Conservation (phyloP, 2,329 filamentous ascomycete genomes). For the Neofusicoccum parvum region DNA sequence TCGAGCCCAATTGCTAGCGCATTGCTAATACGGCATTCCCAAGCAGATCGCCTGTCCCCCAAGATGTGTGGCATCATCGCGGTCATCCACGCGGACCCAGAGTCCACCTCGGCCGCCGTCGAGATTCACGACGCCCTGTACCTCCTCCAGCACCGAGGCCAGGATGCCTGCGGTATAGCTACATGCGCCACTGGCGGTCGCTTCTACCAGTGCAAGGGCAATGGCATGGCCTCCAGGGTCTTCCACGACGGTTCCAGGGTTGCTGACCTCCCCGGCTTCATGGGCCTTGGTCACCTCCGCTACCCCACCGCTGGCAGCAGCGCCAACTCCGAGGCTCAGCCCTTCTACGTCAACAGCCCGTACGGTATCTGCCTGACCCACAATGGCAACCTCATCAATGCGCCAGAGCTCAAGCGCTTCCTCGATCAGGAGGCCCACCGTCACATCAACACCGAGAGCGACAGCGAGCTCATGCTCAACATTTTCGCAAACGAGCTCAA, state of each 20-base stretch:
- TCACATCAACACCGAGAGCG: slow-evolving; percentile 88
- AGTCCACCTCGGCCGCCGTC: slow-evolving; percentile 40
- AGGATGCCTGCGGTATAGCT: slow-evolving; percentile 87
- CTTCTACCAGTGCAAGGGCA: slow-evolving; percentile 87
- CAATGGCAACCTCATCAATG: slow-evolving; percentile 89
- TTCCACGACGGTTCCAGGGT: slow-evolving; percentile 79
- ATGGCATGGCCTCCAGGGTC: slow-evolving; percentile 82
- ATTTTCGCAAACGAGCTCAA: slow-evolving; percentile 82
- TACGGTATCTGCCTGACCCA: slow-evolving; percentile 81
- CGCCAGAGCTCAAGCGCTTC: slow-evolving; percentile 67
- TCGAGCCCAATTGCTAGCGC: background rate
- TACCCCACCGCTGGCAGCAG: slow-evolving; percentile 89
- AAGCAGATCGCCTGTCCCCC: slow-evolving; percentile 19
- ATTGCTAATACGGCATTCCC: background rate
- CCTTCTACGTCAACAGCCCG: slow-evolving; percentile 86
- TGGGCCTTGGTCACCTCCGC: slow-evolving; percentile 83
- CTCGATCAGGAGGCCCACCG: slow-evolving; percentile 78
- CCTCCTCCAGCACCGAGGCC: slow-evolving; percentile 63
- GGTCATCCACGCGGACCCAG: slow-evolving; percentile 49
- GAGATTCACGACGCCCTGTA: slow-evolving; percentile 47
- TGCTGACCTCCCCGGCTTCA: slow-evolving; percentile 76
- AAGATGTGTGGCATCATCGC: slow-evolving; percentile 56
- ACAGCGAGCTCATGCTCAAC: slow-evolving; percentile 86
- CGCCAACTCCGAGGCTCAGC: slow-evolving; percentile 82
- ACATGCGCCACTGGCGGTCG: slow-evolving; percentile 73